Base-by-base conservation (phyloP, 2,329 filamentous ascomycete genomes). In the Aspergillus hortae region DNA sequence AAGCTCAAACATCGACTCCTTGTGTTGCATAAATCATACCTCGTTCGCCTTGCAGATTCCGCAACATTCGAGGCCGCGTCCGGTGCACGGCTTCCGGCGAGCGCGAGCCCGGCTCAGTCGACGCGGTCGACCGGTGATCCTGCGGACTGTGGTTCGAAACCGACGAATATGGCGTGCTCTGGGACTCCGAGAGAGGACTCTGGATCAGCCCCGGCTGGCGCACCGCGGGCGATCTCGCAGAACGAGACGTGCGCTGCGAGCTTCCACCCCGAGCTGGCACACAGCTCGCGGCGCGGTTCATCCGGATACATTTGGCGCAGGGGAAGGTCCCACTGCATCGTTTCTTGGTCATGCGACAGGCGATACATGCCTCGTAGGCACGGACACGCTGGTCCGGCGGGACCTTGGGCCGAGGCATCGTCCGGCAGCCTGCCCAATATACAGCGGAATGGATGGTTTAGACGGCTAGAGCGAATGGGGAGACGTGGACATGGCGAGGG, bases 401-500 rank as follows among this genome's bases (percentile, higher is more conserved):
- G 19, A 81, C 77, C 56, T 75, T 80, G 11, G 78, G 77, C 19
- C 79, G 77, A 52, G 78, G 77, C 79, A 82, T 82, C 30, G 45
- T 45, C 35, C 27, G 4, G 27, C 27, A 10, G 27, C 27, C 27
- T 10, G 27, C 6, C 27, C 27, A 9, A 30, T 30, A 30, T 4
- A 11, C 23, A 23, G 7, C 7, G 6, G 11, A 2, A 30, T 30
- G 27, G 9, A 10, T 9, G 27, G 1, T 30, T 23, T 23, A 1
- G 5, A 6, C 5, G 23, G 6, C 23, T 30, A 30, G 7, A 30
- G 27, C 11, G 7, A 11, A 30, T 6, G 7, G 27, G 27, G 9
- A 30, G 9, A 5, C 2, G 9, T 30, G 27, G 27, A 10, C 27
- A 30, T 30, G 27, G 27, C 27, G 27, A 30, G 27, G 27, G 27